Base-by-base conservation (phyloP, 768 basidiomycete species). In the Sarcomyxa edulis region DNA sequence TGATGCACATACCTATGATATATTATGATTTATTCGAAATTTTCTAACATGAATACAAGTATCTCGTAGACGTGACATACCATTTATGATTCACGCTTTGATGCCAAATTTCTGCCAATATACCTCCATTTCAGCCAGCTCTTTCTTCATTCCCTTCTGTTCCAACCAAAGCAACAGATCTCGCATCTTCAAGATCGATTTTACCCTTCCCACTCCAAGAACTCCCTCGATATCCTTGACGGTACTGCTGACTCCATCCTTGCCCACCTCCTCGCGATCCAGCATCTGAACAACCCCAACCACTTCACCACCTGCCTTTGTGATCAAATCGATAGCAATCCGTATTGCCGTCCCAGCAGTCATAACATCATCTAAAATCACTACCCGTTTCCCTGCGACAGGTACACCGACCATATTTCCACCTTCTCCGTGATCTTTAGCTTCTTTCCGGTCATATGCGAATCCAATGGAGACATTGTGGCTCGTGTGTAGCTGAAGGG, bases 311-410 rank as follows among this genome's bases (percentile, higher is more conserved):
- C 84, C 85, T 26, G 74, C 71, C 34, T 64, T 55, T 24, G 60
- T 58, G 12, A 98, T 82, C 6, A 81, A 77, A 32, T 81, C 78
- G 35, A 95, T 84, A 3, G 93, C 85, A 23, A 79, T 75, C 7
- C 93, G 76, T 21, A 93, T 81, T 4, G 95, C 95, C 16, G 84
- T 95, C 10, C 88, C 88, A 8, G 84, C 76, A 2, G 96, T 98
- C 72, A 97, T 90, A 37, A 99, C 96, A 49, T 99, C 95, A 68
- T 99, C 95, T 23, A 98, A 69, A 31, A 98, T 76, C 35, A 98
- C 76, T 2, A 98, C 88, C 35, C 72, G 69, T 56, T 86, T 82
- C 16, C 85, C 90, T 37, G 73, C 65, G n/a, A 96, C 72, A 3
- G 84, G 64, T 3, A 84, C 81, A 15, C 95, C 96, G 44, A 99